Conservation (phyloP, 768 basidiomycete species). For the Clavulina sp. region DNA sequence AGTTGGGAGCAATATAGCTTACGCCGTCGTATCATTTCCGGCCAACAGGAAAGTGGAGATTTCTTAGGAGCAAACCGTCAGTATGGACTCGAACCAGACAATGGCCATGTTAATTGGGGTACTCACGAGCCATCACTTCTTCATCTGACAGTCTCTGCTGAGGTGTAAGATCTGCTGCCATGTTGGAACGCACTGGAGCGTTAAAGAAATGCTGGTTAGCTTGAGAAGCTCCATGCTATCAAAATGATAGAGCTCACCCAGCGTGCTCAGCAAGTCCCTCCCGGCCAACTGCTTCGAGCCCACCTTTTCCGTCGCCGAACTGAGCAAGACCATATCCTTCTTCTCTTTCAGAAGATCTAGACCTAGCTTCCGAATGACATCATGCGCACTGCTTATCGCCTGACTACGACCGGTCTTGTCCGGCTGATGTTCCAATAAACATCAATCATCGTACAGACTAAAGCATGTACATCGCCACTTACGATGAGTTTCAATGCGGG, state of each 20-base stretch:
- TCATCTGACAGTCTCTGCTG: slow-evolving; percentile 20
- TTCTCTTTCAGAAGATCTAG: too few species aligned
- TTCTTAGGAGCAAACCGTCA: neutral
- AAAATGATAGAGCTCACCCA: neutral
- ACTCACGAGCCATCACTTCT: slow-evolving; percentile 17
- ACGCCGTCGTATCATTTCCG: neutral
- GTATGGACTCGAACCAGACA: neutral
- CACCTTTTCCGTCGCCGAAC: too few species aligned
- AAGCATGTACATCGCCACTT: too few species aligned
- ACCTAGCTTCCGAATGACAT: too few species aligned
- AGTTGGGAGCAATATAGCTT: neutral
- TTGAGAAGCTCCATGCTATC: neutral
- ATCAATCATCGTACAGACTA: too few species aligned
- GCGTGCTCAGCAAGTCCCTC: neutral
- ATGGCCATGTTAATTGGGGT: slow-evolving; percentile 11
- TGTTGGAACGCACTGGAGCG: slow-evolving; percentile 20
- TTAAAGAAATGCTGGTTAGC: neutral
- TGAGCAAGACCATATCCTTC: too few species aligned
- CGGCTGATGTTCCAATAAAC: neutral
- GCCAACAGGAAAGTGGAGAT: neutral
- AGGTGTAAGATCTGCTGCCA: slow-evolving; percentile 18
- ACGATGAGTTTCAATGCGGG: neutral
- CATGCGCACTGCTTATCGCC: too few species aligned
- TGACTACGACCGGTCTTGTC: neutral
- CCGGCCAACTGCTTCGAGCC: too few species aligned